Percentiles rank a stretch among this genome's conserved stretches.
phyloP scores from a whole-genome alignment of 441 rosid genomes.

The Kokia cookei region DNA sequence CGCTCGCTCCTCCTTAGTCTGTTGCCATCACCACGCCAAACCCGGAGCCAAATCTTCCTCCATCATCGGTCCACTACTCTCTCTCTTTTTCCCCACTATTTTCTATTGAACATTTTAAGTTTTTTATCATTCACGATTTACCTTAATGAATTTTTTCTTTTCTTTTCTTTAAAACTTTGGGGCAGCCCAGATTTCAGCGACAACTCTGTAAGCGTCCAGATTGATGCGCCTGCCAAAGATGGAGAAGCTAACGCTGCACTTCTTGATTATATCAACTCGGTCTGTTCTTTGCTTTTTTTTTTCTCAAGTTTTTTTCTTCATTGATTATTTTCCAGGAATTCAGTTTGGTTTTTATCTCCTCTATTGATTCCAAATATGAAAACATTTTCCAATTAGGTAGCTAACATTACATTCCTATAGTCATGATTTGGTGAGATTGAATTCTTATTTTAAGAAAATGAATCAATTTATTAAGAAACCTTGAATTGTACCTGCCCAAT shows the following conservation, averaged over 20 bases:
- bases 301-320: neutral
- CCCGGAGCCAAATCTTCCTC: conserved; percentile 89
- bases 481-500: neutral
- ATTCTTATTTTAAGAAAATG: neutral
- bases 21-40: conserved; percentile 87
- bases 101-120: neutral
- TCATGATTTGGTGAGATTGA: neutral
- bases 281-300: conserved; percentile 17
- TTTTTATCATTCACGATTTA: neutral
- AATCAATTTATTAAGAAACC: neutral
- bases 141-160: neutral
- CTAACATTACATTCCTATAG: neutral
- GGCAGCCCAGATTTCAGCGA: conserved; percentile 56
- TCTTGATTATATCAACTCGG: conserved; percentile 80
- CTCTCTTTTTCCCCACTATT: neutral
- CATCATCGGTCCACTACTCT: conserved; percentile 51
- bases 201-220: conserved; percentile 77
- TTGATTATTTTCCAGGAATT: neutral
- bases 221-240: conserved; percentile 92
- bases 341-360: neutral
- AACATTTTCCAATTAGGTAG: neutral
- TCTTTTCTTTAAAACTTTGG: neutral
- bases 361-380: neutral
- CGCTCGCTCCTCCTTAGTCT: conserved; percentile 59
- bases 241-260: conserved; percentile 93